phyloP scores from a whole-genome alignment of 2,329 filamentous ascomycete genomes.

The Cordyceps cicadae region DNA sequence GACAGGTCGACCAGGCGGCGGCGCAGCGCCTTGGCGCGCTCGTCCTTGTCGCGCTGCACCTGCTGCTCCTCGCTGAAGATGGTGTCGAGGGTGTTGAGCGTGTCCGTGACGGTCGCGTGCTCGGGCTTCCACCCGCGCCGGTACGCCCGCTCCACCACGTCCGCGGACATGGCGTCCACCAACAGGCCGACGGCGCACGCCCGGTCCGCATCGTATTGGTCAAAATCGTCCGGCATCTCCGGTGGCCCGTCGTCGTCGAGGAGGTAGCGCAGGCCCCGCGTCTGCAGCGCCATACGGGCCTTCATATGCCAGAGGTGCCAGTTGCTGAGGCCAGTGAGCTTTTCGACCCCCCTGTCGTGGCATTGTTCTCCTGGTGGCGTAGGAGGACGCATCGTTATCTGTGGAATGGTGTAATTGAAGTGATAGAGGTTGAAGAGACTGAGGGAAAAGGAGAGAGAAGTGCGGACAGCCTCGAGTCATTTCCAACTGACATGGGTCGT shows the following conservation, averaged over 20 bases:
- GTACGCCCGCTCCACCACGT: not conserved
- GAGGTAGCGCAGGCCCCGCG: not conserved
- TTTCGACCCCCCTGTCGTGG: not conserved
- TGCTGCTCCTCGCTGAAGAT: not conserved
- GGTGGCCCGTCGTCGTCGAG: not conserved
- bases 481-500: no score
- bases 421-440: no score
- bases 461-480: no score
- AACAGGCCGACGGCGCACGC: not conserved
- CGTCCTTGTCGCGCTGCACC: not conserved
- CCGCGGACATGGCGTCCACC: not conserved
- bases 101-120: not conserved
- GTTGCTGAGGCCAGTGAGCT: not conserved
- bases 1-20: not conserved
- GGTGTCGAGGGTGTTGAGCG: not conserved
- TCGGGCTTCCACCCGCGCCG: not conserved
- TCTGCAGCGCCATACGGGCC: not conserved
- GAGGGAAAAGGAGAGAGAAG: no score
- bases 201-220: not conserved
- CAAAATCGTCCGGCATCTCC: not conserved
- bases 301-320: slow-evolving; percentile 3
- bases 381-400: not conserved
- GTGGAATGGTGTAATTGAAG: not conserved
- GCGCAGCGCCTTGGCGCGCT: not conserved
- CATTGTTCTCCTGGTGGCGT: not conserved